These are phyloP conservation scores for Hypsizygus ulmarius DNA, from an alignment of 1,284 basidiomycete species.

Conservation along the genomic window DNA sequence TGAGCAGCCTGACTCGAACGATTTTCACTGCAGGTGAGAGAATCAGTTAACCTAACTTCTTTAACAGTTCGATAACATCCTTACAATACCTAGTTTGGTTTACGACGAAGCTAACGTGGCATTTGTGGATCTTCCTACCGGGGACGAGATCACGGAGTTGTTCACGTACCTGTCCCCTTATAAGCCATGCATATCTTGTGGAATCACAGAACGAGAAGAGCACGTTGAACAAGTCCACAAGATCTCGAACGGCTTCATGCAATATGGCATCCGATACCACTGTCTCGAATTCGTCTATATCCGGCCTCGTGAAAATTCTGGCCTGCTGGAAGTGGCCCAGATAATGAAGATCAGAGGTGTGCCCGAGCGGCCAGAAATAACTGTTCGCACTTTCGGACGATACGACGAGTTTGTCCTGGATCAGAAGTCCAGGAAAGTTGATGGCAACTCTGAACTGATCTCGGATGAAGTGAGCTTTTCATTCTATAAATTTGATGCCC, in stretches of 20 bases:
- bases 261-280: constrained; percentile 49
- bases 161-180: constrained; percentile 24
- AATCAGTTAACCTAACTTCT: background rate
- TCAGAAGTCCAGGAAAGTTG: constrained; percentile 5
- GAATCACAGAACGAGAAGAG: constrained; percentile 28
- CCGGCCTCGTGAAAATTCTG: constrained; percentile 23
- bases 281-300: constrained; percentile 58
- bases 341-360: constrained; percentile 39
- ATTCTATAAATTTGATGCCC: background rate
- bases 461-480: constrained; percentile 32
- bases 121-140: constrained; percentile 42
- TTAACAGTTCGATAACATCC: constrained; percentile 8
- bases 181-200: constrained; percentile 49
- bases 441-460: constrained; percentile 11
- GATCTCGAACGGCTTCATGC: constrained; percentile 32
- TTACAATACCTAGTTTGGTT: constrained; percentile 31
- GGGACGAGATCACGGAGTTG: constrained; percentile 26
- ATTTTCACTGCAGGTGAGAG: constrained; percentile 54
- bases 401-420: constrained; percentile 36
- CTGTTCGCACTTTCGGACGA: constrained; percentile 41
- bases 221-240: constrained; percentile 20
- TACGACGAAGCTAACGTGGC: constrained; percentile 45
- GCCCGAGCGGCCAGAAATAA: constrained; percentile 27
- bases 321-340: constrained; percentile 51
- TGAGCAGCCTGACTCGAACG: constrained; percentile 35